A percentile compares a stretch with the other conserved stretches of the same genome.
These are phyloP conservation scores for Sanghuangporus baumii DNA, from an alignment of 1,284 basidiomycete genomes.

Conservation along the genomic window DNA sequence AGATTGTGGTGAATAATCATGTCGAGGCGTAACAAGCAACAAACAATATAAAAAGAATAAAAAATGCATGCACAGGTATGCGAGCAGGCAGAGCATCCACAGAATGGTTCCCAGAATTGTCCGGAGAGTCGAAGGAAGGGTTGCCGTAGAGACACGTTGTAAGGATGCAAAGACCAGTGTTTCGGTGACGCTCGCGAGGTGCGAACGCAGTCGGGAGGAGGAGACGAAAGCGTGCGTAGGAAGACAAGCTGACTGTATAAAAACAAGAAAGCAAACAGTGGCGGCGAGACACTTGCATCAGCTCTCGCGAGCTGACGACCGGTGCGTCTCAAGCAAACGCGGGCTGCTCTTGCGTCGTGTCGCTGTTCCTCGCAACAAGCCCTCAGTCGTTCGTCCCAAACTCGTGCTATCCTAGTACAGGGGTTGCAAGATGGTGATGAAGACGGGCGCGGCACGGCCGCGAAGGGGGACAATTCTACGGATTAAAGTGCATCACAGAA, in stretches of 20 bases:
- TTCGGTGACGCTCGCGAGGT: slow-evolving; percentile 11
- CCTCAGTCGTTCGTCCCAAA: slow-evolving; percentile 11
- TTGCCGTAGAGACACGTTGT: slow-evolving; percentile 14
- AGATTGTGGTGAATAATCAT: background rate
- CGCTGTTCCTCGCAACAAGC: slow-evolving; percentile 17
- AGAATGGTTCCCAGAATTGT: slow-evolving; percentile 5
- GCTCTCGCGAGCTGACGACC: slow-evolving; percentile 15
- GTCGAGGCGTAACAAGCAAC: slow-evolving; percentile 9
- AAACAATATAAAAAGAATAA: slow-evolving; percentile 19
- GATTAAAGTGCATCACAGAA: slow-evolving; percentile 14
- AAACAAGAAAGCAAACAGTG: slow-evolving; percentile 20
- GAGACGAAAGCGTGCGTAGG: slow-evolving; percentile 15
- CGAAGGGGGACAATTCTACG: background rate
- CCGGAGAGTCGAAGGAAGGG: background rate
- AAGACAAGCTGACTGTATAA: slow-evolving; percentile 15
- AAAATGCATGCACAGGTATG: slow-evolving; percentile 11
- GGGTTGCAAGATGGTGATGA: background rate
- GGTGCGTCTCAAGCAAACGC: slow-evolving; percentile 12
- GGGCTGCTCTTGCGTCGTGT: slow-evolving; percentile 20
- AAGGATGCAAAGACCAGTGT: slow-evolving; percentile 16
- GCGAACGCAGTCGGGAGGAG: slow-evolving; percentile 14
- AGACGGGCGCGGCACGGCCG: slow-evolving; percentile 9
- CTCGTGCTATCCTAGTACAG: slow-evolving; percentile 10
- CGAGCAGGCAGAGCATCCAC: background rate
- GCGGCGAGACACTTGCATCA: slow-evolving; percentile 15